These are phyloP conservation scores for Annulohypoxylon bovei DNA, from an alignment of 495 filamentous ascomycete species.

Conservation along the genomic window DNA sequence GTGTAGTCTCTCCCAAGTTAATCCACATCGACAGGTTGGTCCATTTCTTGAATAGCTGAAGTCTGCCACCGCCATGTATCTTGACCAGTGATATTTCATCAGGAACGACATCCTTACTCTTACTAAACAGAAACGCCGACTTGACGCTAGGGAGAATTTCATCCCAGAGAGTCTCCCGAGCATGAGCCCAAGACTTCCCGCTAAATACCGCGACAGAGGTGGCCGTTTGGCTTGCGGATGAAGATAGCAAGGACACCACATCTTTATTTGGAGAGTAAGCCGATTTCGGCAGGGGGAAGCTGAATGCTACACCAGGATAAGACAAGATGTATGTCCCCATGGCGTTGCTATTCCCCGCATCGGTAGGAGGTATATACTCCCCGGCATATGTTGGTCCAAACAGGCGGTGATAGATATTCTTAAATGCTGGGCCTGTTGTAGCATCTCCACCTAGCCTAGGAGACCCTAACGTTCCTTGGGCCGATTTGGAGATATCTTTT, in stretches of 20 bases:
- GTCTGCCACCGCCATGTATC: slow-evolving; percentile 75
- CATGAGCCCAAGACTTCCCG: slow-evolving; percentile 88
- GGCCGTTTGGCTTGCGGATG: slow-evolving; percentile 75
- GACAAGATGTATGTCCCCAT: slow-evolving; percentile 81
- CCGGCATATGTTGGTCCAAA: slow-evolving; percentile 92
- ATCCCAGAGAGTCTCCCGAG: slow-evolving; percentile 77
- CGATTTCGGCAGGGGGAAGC: slow-evolving; percentile 79
- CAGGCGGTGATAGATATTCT: slow-evolving; percentile 89
- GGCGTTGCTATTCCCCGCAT: slow-evolving; percentile 37
- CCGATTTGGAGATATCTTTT: slow-evolving; percentile 78
- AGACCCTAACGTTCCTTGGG: slow-evolving; percentile 51
- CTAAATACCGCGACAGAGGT: slow-evolving; percentile 87
- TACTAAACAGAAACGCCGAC: slow-evolving; percentile 57
- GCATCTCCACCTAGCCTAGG: slow-evolving; percentile 47
- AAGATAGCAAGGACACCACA: slow-evolving; percentile 85
- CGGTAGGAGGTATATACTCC: slow-evolving; percentile 76
- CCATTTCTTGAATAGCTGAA: slow-evolving; percentile 77
- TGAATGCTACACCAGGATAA: slow-evolving; percentile 93
- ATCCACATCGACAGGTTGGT: slow-evolving; percentile 69
- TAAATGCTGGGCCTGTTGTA: slow-evolving; percentile 78
- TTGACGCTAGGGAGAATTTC: slow-evolving; percentile 73
- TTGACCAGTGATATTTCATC: slow-evolving; percentile 85
- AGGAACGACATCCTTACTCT: slow-evolving; percentile 69
- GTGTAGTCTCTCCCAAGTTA: slow-evolving; percentile 79
- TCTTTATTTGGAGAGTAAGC: slow-evolving; percentile 85